Conservation (phyloP, 2,329 filamentous ascomycete species). For the Tolypocladium endophyticum region DNA sequence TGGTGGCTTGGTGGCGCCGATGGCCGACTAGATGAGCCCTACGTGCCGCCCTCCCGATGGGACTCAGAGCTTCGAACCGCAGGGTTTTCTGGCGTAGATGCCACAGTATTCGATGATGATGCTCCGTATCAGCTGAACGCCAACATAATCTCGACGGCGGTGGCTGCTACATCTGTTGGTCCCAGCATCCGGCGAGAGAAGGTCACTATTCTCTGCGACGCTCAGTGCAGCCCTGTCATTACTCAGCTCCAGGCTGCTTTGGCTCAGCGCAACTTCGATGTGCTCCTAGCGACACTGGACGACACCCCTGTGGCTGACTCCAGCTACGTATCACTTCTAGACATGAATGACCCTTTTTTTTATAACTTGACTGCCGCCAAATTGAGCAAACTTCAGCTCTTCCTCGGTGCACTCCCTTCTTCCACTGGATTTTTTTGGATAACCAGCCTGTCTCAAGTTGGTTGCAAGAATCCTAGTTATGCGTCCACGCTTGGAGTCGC, state of each 20-base stretch:
- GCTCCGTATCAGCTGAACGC: background rate
- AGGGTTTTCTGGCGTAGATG: slow-evolving; percentile 12
- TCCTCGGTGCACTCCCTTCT: slow-evolving; percentile 2
- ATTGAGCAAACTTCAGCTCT: slow-evolving; percentile 1
- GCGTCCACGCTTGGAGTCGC: slow-evolving; percentile 14
- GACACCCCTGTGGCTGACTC: background rate
- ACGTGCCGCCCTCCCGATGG: slow-evolving; percentile 12
- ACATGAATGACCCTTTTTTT: slow-evolving; percentile 5
- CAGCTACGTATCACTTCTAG: slow-evolving; percentile 3
- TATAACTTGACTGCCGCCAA: background rate
- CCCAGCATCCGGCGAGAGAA: background rate
- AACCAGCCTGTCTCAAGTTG: slow-evolving; percentile 12
- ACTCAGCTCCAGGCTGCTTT: background rate
- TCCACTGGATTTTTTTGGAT: slow-evolving; percentile 16
- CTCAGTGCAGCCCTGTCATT: background rate
- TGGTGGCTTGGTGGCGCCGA: slow-evolving; percentile 24
- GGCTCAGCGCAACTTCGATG: background rate
- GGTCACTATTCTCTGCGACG: background rate
- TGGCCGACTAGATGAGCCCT: slow-evolving; percentile 13
- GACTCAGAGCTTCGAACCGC: slow-evolving; percentile 12
- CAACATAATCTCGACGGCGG: background rate
- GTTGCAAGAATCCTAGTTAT: slow-evolving; percentile 15
- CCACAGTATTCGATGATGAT: background rate
- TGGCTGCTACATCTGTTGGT: background rate
- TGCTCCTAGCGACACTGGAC: background rate